Base-by-base conservation (phyloP, 371 early-diverging fungal genomes). In the Thermomucor indicae-seudaticae region DNA sequence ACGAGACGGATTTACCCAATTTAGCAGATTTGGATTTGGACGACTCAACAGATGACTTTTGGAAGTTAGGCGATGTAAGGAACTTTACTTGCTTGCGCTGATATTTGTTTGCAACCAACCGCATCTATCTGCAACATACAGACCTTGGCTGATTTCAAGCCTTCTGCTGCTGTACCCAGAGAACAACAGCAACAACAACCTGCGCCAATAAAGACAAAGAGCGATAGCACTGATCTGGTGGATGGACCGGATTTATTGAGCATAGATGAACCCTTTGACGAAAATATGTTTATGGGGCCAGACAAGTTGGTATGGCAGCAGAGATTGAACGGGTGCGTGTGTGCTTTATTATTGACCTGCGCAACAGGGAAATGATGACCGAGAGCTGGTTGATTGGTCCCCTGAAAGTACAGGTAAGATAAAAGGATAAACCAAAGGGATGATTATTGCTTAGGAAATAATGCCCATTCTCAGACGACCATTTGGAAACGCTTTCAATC, bases 31-130 rank as follows among this genome's bases (percentile, higher is more conserved):
- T 74, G 43, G 75, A 74, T 49, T 40, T 74, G 20, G 75, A 74
- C 55, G 75, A 74, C 46, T 61, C 65, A 17, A 64, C 59, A 31
- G 75, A 74, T 35, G 70, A 67, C 25, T 74, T 74, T 45, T 74
- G 70, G 70, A 70, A 70, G 45, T 49, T 74, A 43, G 64, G 65
- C 40, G 56, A 64, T 49, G 67, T 66, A 61, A 60, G 47, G n/a
- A n/a, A n/a, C n/a, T n/a, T n/a, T n/a, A 24, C 16, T 11, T 37
- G 11, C 32, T 37, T 10, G 10, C 14, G 3, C 5, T 16, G 37
- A 37, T 5, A 19, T 3, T 37, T 37, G 14, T 37, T 19, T 28
- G 25, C 51, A 5, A 16, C 42, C 16, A 30, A 19, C 11, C 23
- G 10, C 11, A 14, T 24, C 37, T 43, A 28, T 19, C 19, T 25